Conservation (phyloP, 805 yeast species). For the Yarrowia yakushimensis region DNA sequence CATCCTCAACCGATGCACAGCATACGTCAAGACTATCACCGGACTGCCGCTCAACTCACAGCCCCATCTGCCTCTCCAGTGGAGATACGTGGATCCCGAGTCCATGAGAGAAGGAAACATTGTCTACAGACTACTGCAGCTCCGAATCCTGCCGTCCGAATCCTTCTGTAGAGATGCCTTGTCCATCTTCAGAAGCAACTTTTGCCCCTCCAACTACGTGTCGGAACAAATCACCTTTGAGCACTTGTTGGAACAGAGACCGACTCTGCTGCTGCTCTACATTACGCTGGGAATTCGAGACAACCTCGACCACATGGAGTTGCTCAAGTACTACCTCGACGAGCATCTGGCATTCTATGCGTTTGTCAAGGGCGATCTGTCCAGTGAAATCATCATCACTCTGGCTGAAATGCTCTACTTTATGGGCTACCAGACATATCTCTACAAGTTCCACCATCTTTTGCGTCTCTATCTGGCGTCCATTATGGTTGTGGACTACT, state of each 20-base stretch:
- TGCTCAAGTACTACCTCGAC: slow-evolving; percentile 18
- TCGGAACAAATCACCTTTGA: neutral
- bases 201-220: neutral
- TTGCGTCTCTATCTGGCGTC: slow-evolving; percentile 9
- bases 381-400: slow-evolving; percentile 5
- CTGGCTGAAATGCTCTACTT: slow-evolving; percentile 19
- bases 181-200: neutral
- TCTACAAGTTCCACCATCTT: slow-evolving; percentile 14
- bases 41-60: slow-evolving; percentile 15
- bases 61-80: neutral
- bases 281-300: slow-evolving; percentile 1
- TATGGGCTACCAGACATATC: slow-evolving; percentile 13
- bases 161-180: neutral
- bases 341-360: slow-evolving; percentile 17
- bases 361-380: slow-evolving; percentile 10
- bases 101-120: slow-evolving; percentile 1
- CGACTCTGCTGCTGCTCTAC: slow-evolving; percentile 6
- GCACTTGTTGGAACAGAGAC: neutral
- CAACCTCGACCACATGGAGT: slow-evolving; percentile 13
- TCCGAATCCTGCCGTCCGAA: neutral
- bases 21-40: slow-evolving; percentile 2
- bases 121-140: neutral
- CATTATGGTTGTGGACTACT: slow-evolving; percentile 18
- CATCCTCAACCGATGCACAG: neutral
- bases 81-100: slow-evolving; percentile 4